Evolutionary conservation across 805 yeast species (phyloP).

Genomic region (Kluyveromyces lactis): DNA sequence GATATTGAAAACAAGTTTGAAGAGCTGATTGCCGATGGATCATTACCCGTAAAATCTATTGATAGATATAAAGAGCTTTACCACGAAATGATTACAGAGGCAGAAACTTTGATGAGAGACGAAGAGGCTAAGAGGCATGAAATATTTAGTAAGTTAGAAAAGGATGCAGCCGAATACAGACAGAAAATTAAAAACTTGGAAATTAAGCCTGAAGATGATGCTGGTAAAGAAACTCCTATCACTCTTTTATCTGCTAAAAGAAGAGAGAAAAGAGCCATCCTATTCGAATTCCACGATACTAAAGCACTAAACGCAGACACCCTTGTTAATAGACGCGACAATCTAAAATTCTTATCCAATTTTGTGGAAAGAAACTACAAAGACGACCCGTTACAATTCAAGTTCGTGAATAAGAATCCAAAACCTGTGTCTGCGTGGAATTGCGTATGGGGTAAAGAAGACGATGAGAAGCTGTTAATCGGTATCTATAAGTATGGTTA

Average conservation of each 20-base stretch:
- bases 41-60: conserved; percentile 76
- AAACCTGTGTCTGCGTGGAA: conserved; percentile 88
- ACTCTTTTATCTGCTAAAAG: conserved; percentile 54
- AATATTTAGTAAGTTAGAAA: conserved; percentile 50
- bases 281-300: conserved; percentile 83
- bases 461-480: conserved; percentile 78
- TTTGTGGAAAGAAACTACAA: conserved; percentile 40
- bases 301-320: conserved; percentile 88
- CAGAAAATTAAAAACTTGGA: conserved; percentile 34
- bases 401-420: conserved; percentile 45
- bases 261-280: conserved; percentile 81
- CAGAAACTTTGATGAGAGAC: conserved; percentile 51
- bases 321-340: conserved; percentile 74
- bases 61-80: conserved; percentile 69
- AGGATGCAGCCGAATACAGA: conserved; percentile 48
- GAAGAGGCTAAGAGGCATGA: conserved; percentile 59
- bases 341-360: conserved; percentile 57
- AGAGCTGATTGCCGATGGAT: conserved; percentile 81
- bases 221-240: conserved; percentile 34
- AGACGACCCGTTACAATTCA: conserved; percentile 53
- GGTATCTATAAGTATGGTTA: conserved; percentile 92
- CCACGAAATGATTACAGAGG: conserved; percentile 56
- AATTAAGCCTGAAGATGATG: conserved; percentile 25
- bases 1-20: conserved; percentile 73
- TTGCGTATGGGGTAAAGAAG: conserved; percentile 73